Evolutionary conservation across 805 yeast genomes (phyloP), one percentile per base, ranked within the genome.

Genomic region (Yamadazyma nakazawae): DNA sequence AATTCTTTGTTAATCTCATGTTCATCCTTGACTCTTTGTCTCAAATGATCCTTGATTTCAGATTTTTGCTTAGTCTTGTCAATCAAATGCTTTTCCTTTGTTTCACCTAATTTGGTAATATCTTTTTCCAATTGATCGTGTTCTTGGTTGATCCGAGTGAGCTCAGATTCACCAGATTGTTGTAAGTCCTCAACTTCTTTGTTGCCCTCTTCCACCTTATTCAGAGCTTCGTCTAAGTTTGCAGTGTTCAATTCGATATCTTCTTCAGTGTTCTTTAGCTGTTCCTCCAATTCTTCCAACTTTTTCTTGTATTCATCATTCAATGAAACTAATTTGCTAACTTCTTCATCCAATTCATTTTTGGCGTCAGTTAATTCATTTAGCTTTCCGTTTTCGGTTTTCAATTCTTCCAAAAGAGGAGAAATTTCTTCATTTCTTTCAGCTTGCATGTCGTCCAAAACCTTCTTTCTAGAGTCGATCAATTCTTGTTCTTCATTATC

Each of bases 381-480:
- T 58, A 82, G 70, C 51, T 75, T 74, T 21, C 65, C 67, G 31
- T 72, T 70, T 64, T 82, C 86, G 26, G 56, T 56, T 50, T 69
- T 72, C 56, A 80, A 68, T 55, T 77, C 82, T 32, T 72, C 80
- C 54, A 80, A 68, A 17, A 75, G 62, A 40, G 88, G 88, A 42
- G 76, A 74, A 53, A 81, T 60, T 41, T 73, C 74, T 47, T 68
- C 79, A 55, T 80, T 83, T 54, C 74, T 73, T 55, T 76, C 83
- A 12, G 68, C 66, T 58, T 80, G 80, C 61, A 79, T 65, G 34
- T 70, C 71, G 14, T 62, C 65, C 59, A 78, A 76, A 45, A 76
- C 80, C 12, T 60, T 62, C 51, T 70, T 67, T 56, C 83, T 72
- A 38, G 61, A 74, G n/a, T 58, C 61, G 52, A 73, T 74, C 51